Percentiles rank a stretch among this genome's conserved stretches.
These are phyloP conservation scores for Agrocybe pediades DNA, from an alignment of 768 basidiomycete genomes.

Conservation along the genomic window DNA sequence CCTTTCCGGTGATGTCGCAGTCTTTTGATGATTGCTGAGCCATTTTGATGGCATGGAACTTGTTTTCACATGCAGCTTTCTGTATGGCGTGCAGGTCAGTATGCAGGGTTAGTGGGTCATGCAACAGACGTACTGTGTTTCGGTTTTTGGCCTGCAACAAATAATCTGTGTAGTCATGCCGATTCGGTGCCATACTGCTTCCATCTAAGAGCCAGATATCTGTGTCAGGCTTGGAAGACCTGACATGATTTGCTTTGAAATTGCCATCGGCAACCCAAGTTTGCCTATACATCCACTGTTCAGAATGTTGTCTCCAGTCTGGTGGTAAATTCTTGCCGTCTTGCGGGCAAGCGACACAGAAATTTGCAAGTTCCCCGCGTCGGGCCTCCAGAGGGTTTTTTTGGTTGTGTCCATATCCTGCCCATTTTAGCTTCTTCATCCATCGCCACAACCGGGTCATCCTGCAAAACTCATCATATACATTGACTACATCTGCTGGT, in stretches of 20 bases:
- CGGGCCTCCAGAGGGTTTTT: not conserved
- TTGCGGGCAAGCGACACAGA: slow-evolving; percentile 29
- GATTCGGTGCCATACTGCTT: slow-evolving; percentile 12
- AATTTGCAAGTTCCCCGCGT: slow-evolving; percentile 6
- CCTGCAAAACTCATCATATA: slow-evolving; percentile 11
- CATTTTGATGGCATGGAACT: slow-evolving; percentile 12
- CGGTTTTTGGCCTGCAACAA: slow-evolving; percentile 2
- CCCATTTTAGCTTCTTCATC: slow-evolving; percentile 14
- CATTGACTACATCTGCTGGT: slow-evolving; percentile 1
- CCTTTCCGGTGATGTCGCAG: slow-evolving; percentile 13
- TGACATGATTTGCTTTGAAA: slow-evolving; percentile 18
- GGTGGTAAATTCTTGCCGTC: slow-evolving; percentile 23
- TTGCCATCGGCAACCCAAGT: slow-evolving; percentile 15
- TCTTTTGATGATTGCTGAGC: slow-evolving; percentile 5
- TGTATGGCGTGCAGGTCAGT: not conserved
- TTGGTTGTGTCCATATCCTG: slow-evolving; percentile 15
- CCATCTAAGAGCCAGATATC: slow-evolving; percentile 16
- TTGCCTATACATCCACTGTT: not conserved
- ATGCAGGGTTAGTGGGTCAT: no score
- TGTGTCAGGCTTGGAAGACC: not conserved
- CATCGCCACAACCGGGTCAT: slow-evolving; percentile 16
- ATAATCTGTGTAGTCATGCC: slow-evolving; percentile 11
- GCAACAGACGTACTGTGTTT: no score
- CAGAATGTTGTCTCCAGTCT: slow-evolving; percentile 18
- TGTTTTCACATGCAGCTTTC: slow-evolving; percentile 18